These are phyloP conservation scores for Ustilago lituana DNA, from an alignment of 1,284 basidiomycete species.

Conservation along the genomic window DNA sequence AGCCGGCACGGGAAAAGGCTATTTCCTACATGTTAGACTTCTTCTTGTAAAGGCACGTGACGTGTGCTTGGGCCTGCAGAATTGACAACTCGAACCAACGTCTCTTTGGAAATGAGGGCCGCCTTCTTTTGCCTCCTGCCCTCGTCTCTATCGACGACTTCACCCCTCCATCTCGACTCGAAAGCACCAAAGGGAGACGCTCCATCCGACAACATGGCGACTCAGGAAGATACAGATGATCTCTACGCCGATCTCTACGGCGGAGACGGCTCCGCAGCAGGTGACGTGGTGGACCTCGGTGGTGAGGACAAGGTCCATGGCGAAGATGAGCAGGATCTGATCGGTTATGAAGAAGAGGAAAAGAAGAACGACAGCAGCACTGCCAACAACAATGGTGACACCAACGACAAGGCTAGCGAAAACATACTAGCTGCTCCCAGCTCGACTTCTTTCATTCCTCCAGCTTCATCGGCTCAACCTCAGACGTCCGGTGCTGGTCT, in stretches of 20 bases:
- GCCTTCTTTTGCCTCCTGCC: neutral
- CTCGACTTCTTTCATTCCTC: conserved; percentile 35
- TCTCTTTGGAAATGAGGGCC: neutral
- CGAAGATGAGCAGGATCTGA: conserved; percentile 43
- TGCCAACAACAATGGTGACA: neutral
- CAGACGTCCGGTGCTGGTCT: conserved; percentile 22
- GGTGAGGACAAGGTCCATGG: conserved; percentile 17
- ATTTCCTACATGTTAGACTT: too few relatives aligned
- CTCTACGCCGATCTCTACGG: conserved; percentile 61
- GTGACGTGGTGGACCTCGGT: conserved; percentile 37
- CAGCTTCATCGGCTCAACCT: conserved; percentile 20
- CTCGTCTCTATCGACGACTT: neutral
- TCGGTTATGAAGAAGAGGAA: conserved; percentile 36
- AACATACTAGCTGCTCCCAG: conserved; percentile 9
- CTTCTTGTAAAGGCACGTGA: conserved; percentile 27
- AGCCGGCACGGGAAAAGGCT: too few relatives aligned
- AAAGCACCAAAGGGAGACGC: too few relatives aligned
- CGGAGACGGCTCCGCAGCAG: conserved; percentile 28
- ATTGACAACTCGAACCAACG: neutral
- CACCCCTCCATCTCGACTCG: too few relatives aligned
- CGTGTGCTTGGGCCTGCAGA: conserved; percentile 24
- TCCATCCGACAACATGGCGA: conserved; percentile 29
- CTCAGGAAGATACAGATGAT: conserved; percentile 54
- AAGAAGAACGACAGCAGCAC: conserved; percentile 3
- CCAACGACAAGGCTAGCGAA: conserved; percentile 1